A percentile compares a stretch with the other conserved stretches of the same genome.
phyloP scores from a whole-genome alignment of 306 rosid species.

The Rosa multiflora region DNA sequence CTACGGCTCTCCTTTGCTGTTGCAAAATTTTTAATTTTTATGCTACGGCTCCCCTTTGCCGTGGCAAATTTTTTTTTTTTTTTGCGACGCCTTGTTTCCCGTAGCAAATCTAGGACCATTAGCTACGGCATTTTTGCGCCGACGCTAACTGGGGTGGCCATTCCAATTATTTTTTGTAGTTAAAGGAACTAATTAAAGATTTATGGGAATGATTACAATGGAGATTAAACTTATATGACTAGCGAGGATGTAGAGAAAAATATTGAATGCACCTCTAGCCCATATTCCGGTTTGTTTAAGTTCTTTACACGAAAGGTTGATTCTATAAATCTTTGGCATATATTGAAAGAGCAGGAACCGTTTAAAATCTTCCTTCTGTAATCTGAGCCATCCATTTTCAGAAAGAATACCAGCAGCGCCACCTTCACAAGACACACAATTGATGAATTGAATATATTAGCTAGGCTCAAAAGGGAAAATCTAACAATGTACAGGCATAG shows the following conservation, averaged over 20 bases:
- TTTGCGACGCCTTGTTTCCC: too few relatives aligned
- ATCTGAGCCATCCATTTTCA: slow-evolving; percentile 13
- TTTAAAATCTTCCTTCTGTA: slow-evolving; percentile 1
- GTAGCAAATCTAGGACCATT: too few relatives aligned
- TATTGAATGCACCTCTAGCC: slow-evolving; percentile 22
- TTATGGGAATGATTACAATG: not conserved
- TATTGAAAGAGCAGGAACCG: slow-evolving; percentile 25
- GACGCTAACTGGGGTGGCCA: too few relatives aligned
- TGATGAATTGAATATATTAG: not conserved
- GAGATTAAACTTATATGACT: slow-evolving; percentile 28
- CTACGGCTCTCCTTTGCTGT: too few relatives aligned
- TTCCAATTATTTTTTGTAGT: too few relatives aligned
- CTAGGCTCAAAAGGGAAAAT: not conserved
- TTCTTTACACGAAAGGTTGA: slow-evolving; percentile 21
- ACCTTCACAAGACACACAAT: not conserved
- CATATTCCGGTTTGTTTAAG: slow-evolving; percentile 24
- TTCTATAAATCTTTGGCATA: slow-evolving; percentile 25
- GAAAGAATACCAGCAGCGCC: slow-evolving; percentile 8
- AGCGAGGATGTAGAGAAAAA: slow-evolving; percentile 31
- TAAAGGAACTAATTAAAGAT: not conserved
- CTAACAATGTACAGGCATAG: not conserved
- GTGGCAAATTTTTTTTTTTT: too few relatives aligned
- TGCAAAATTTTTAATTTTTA: too few relatives aligned
- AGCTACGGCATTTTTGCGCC: too few relatives aligned
- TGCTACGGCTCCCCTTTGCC: too few relatives aligned